Evolutionary conservation across 2,329 filamentous ascomycete species (phyloP), one percentile per base, ranked within the genome.

Genomic region (Aspergillus calidoustus): DNA sequence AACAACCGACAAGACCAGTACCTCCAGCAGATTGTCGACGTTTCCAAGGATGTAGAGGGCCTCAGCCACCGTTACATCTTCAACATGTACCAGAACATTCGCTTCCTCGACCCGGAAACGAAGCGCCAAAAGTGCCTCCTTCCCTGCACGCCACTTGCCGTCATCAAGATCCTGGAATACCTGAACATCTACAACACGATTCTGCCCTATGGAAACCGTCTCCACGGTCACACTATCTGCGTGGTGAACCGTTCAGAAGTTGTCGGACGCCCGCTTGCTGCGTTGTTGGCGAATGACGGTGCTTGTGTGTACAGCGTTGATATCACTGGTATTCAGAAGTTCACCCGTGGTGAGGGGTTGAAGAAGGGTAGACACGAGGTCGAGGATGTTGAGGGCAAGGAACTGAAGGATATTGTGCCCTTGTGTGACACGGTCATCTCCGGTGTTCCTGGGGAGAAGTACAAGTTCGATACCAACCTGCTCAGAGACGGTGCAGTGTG

Each of bases 71-170:
- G 89, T 74, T 93, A 98, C 81, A 90, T 98, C 74, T 93, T 94
- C 86, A 99, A 99, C 85, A 97, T 99, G 93, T 99, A 98, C 81
- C 91, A 97, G 83, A 99, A 99, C 81, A 87, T 96, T 71, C 92
- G 95, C 67, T 98, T 93, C 82, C 84, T 99, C 60, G 95, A 99
- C 79, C 82, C 88, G 25, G 72, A 75, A 38, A 76, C 73, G 48
- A 73, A 76, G 65, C 89, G 90, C 4, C 91, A 92, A 77, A 98
- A 99, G 82, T 96, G 90, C 53, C 92, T 98, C 68, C 82, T 99
- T 56, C 95, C 95, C 5, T 99, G 95, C 83, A 99, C 95, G 2
- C 95, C 95, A 17, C 86, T 99, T 25, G 95, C 95, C 28, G 90
- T 97, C 63, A 91, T 98, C 82, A 99, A 99, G 84, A 96, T 98